Conservation (phyloP, 129 eudicot species). For the sunflower (Helianthus annuus) region DNA sequence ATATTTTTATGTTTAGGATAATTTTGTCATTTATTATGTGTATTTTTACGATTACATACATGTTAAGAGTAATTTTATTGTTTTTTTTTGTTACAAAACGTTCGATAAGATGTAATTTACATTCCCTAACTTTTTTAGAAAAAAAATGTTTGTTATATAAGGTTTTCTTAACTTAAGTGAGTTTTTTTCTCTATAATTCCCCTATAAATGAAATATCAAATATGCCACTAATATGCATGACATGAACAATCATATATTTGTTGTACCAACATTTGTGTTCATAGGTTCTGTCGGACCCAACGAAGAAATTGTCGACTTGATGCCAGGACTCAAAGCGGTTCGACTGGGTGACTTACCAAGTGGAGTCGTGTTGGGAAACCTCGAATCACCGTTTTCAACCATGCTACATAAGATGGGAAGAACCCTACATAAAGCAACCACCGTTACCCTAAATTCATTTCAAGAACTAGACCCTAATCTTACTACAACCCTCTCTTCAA, state of each 20-base stretch:
- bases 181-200: too few species aligned
- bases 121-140: too few species aligned
- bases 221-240: not conserved
- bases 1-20: too few species aligned
- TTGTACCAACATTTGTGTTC: not conserved
- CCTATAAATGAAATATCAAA: too few species aligned
- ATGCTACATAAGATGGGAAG: slow-evolving; percentile 61
- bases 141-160: too few species aligned
- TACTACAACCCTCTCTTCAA: slow-evolving; percentile 42
- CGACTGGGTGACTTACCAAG: slow-evolving; percentile 49
- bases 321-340: slow-evolving; percentile 50
- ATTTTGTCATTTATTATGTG: too few species aligned
- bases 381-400: slow-evolving; percentile 46
- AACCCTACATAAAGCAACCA: slow-evolving; percentile 46
- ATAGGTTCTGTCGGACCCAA: slow-evolving; percentile 34
- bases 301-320: slow-evolving; percentile 36
- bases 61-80: too few species aligned
- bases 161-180: too few species aligned
- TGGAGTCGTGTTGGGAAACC: slow-evolving; percentile 49
- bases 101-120: too few species aligned
- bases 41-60: too few species aligned
- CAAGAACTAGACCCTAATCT: slow-evolving; percentile 56
- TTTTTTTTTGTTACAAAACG: too few species aligned
- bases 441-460: slow-evolving; percentile 51
- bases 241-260: not conserved